Conservation (phyloP, 306 rosid species). For the Glycine latifolia region DNA sequence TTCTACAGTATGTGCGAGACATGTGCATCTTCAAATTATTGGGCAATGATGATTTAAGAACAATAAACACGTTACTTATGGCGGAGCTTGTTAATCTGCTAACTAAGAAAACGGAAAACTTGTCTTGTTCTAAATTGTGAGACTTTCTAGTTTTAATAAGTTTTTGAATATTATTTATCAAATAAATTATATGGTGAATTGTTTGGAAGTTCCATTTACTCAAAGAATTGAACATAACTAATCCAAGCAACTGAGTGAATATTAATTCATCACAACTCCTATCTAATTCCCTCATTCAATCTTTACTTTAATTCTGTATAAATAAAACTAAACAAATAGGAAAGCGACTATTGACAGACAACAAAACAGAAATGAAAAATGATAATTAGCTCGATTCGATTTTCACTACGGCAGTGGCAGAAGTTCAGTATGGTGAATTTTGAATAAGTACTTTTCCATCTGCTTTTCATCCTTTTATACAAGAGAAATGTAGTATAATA, state of each 20-base stretch:
- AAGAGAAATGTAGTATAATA: not conserved
- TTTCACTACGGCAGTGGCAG: not conserved
- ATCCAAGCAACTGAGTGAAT: not conserved
- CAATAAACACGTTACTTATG: no score
- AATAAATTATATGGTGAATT: not conserved
- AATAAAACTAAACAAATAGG: no score
- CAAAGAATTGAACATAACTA: not conserved
- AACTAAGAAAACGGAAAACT: not conserved
- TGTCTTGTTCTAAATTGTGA: not conserved
- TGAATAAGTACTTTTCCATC: constrained; percentile 9
- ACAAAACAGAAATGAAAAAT: not conserved
- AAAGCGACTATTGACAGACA: no score
- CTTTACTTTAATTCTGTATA: not conserved
- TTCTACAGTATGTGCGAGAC: no score
- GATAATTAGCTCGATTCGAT: not conserved
- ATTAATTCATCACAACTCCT: not conserved
- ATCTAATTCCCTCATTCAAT: not conserved
- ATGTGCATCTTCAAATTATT: no score
- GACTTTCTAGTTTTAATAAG: not conserved
- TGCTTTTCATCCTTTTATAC: constrained; percentile 32
- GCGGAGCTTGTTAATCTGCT: not conserved
- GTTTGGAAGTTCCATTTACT: not conserved
- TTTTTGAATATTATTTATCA: not conserved
- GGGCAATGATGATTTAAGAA: no score
- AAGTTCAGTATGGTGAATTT: not conserved